Evolutionary conservation across 2,329 filamentous ascomycete genomes (phyloP).

Genomic region (Paecilomyces variotii): DNA sequence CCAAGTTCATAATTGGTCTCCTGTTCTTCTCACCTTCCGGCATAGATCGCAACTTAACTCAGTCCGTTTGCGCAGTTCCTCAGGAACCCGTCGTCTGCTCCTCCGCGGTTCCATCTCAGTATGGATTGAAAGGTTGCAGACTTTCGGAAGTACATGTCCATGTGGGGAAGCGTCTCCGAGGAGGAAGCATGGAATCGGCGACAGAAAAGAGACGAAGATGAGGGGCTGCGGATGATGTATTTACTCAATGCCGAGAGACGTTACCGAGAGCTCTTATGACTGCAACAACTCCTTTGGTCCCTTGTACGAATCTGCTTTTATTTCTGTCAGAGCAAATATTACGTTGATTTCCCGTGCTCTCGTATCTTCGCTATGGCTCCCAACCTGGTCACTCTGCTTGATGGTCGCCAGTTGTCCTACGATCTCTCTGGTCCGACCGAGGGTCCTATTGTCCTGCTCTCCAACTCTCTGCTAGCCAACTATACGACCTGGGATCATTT

Average conservation of each 20-base stretch:
- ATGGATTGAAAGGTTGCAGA: background rate
- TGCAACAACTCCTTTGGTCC: background rate
- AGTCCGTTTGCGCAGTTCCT: conserved; percentile 28
- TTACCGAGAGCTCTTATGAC: background rate
- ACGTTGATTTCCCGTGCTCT: background rate
- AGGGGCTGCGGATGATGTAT: background rate
- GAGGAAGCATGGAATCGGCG: background rate
- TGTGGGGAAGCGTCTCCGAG: background rate
- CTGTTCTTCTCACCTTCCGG: conserved; percentile 11
- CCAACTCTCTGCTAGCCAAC: conserved; percentile 34
- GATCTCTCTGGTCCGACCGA: conserved; percentile 10
- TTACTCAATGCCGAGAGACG: background rate
- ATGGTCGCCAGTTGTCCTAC: conserved; percentile 4
- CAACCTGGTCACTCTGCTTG: background rate
- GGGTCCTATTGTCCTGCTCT: conserved; percentile 29
- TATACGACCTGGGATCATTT: conserved; percentile 32
- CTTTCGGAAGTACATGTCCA: background rate
- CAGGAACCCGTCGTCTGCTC: conserved; percentile 22
- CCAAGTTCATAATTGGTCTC: background rate
- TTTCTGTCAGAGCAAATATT: background rate
- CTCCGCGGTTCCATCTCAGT: background rate
- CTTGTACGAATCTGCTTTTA: background rate
- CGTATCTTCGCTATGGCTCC: background rate
- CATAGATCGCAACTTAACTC: conserved; percentile 32
- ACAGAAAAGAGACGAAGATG: background rate